Conservation (phyloP, 768 basidiomycete genomes). For the Trametes coccinea region DNA sequence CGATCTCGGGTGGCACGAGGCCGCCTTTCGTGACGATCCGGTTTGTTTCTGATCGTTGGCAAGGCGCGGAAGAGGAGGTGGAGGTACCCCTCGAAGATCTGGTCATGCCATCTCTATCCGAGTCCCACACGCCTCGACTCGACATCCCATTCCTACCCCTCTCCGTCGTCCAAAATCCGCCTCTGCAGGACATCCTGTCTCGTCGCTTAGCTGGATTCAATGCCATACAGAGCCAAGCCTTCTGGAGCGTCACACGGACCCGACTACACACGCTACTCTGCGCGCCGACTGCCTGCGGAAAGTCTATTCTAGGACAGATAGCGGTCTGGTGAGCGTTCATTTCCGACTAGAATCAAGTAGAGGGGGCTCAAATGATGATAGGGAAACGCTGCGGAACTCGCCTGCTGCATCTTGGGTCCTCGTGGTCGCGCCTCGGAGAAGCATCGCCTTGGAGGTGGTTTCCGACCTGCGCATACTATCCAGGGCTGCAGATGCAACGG, state of each 20-base stretch:
- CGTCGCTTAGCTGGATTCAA: slow-evolving; percentile 62
- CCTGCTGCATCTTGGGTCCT: slow-evolving; percentile 55
- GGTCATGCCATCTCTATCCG: slow-evolving; percentile 68
- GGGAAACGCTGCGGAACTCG: slow-evolving; percentile 53
- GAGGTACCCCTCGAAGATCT: slow-evolving; percentile 63
- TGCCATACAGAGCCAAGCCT: slow-evolving; percentile 84
- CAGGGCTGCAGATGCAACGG: slow-evolving; percentile 40
- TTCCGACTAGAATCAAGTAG: slow-evolving; percentile 1
- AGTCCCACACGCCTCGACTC: slow-evolving; percentile 60
- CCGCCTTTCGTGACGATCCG: slow-evolving; percentile 73
- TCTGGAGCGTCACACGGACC: slow-evolving; percentile 79
- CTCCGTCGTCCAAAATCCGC: slow-evolving; percentile 48
- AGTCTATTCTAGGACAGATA: slow-evolving; percentile 69
- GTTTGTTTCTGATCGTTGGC: slow-evolving; percentile 88
- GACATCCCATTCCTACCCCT: slow-evolving; percentile 75
- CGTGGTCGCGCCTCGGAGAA: slow-evolving; percentile 60
- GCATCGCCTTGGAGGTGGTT: slow-evolving; percentile 54
- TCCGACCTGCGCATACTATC: slow-evolving; percentile 51
- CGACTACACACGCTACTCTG: slow-evolving; percentile 68
- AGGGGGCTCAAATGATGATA: slow-evolving; percentile 34
- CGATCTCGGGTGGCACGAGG: slow-evolving; percentile 57
- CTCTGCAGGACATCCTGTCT: slow-evolving; percentile 48
- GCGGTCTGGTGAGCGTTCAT: slow-evolving; percentile 57
- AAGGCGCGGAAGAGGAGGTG: slow-evolving; percentile 83
- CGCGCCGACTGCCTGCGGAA: slow-evolving; percentile 80